Evolutionary conservation across 352 stramenopile species (phyloP).

Genomic region (Pythium inflatum): DNA sequence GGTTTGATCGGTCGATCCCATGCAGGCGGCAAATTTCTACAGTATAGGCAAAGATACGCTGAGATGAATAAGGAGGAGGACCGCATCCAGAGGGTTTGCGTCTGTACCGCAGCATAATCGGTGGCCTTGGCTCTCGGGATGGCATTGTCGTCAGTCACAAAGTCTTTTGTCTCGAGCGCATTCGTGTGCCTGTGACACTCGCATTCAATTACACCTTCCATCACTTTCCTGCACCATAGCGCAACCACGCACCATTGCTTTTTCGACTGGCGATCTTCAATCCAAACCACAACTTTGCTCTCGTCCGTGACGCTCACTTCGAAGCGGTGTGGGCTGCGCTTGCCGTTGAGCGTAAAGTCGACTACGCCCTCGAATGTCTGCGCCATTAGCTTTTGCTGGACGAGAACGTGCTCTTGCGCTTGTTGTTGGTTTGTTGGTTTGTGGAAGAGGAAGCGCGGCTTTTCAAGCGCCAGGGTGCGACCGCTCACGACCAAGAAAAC

Average conservation of each 20-base stretch:
- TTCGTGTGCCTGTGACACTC: constrained; percentile 5
- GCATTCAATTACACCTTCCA: not conserved
- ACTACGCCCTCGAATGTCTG: constrained; percentile 1
- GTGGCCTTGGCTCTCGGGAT: constrained; percentile 10
- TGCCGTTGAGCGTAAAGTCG: not conserved
- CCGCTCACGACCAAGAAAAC: too few relatives aligned
- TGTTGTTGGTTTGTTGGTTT: too few relatives aligned
- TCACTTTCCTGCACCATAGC: not conserved
- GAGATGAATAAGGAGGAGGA: too few relatives aligned
- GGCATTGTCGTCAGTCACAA: constrained; percentile 21
- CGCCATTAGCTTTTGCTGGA: too few relatives aligned
- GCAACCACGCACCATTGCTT: constrained; percentile 12
- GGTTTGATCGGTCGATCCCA: not conserved
- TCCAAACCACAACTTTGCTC: constrained; percentile 21
- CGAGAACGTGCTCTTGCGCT: too few relatives aligned
- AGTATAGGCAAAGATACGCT: not conserved
- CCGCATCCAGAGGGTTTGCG: too few relatives aligned
- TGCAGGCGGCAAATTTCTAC: not conserved
- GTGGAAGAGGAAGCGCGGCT: too few relatives aligned
- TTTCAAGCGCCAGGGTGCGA: too few relatives aligned
- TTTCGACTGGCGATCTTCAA: constrained; percentile 21
- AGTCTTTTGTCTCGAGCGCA: not conserved
- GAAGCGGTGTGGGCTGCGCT: constrained; percentile 4
- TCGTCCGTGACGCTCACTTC: constrained; percentile 17
- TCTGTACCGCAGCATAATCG: constrained; percentile 21